Evolutionary conservation across 31 red algal species (phyloP).

Genomic region (Porphyra umbilicalis): DNA sequence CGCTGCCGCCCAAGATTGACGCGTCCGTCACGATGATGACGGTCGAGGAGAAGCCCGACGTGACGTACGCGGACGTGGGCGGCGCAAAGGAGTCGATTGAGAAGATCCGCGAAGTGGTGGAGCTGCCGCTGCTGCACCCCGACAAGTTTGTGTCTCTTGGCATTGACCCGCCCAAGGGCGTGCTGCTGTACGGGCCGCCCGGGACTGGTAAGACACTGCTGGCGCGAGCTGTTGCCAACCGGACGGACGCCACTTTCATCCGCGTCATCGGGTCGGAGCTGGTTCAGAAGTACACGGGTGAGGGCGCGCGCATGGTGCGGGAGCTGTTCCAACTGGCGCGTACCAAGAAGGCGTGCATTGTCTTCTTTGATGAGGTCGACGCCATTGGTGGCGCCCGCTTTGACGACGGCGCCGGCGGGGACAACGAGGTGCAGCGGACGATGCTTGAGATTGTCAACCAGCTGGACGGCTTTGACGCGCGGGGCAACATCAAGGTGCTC

Average conservation of each 20-base stretch:
- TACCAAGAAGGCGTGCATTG: conserved; percentile 94
- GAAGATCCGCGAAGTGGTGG: conserved; percentile 97
- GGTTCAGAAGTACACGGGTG: conserved; percentile 98
- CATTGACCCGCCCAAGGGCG: conserved; percentile 98
- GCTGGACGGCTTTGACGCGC: conserved; percentile 94
- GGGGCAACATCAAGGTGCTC: conserved; percentile 98
- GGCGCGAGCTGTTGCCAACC: conserved; percentile 97
- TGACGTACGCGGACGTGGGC: conserved; percentile 98
- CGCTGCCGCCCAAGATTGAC: conserved; percentile 97
- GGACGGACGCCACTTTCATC: conserved; percentile 98
- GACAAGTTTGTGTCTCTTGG: conserved; percentile 93
- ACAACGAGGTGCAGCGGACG: conserved; percentile 99
- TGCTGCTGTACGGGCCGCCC: conserved; percentile 97
- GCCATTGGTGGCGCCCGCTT: conserved; percentile 97
- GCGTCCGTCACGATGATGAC: conserved; percentile 99
- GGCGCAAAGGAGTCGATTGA: conserved; percentile 93
- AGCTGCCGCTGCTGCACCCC: conserved; percentile 89
- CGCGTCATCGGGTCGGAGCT: conserved; percentile 98
- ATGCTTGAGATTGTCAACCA: conserved; percentile 99
- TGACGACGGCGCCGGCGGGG: conserved; percentile 95
- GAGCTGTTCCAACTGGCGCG: conserved; percentile 98
- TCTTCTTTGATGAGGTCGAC: conserved; percentile 99
- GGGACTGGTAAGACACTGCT: conserved; percentile 99
- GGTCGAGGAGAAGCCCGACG: conserved; percentile 99
- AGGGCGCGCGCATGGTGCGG: conserved; percentile 99